Evolutionary conservation across 208 protist species (phyloP).

Genomic region (Trichomonas vaginalis): DNA sequence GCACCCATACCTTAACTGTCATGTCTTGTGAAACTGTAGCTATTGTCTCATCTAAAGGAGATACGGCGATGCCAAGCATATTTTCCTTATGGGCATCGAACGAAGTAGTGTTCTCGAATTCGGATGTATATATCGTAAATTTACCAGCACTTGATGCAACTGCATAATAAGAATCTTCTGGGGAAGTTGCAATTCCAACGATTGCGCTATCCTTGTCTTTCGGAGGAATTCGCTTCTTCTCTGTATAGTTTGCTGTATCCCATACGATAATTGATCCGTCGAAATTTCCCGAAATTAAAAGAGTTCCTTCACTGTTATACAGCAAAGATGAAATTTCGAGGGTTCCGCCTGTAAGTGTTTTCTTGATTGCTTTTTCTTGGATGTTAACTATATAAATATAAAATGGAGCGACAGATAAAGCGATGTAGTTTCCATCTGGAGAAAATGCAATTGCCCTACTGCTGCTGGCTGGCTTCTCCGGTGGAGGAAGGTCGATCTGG

Average conservation of each 20-base stretch:
- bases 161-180: background rate
- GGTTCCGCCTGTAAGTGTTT: background rate
- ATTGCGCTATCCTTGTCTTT: background rate
- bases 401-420: background rate
- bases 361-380: background rate
- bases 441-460: background rate
- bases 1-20: background rate
- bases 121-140: background rate
- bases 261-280: background rate
- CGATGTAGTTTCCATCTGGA: background rate
- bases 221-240: background rate
- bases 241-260: background rate
- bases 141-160: background rate
- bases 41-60: background rate
- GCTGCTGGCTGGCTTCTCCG: background rate
- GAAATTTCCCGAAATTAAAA: background rate
- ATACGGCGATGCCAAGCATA: background rate
- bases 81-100: background rate
- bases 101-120: background rate
- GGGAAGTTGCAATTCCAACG: background rate
- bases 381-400: background rate
- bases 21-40: background rate
- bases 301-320: background rate
- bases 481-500: background rate
- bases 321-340: background rate